Base-by-base conservation (phyloP, 192 early-diverging fungal genomes). In the Rhizophagus sp. region DNA sequence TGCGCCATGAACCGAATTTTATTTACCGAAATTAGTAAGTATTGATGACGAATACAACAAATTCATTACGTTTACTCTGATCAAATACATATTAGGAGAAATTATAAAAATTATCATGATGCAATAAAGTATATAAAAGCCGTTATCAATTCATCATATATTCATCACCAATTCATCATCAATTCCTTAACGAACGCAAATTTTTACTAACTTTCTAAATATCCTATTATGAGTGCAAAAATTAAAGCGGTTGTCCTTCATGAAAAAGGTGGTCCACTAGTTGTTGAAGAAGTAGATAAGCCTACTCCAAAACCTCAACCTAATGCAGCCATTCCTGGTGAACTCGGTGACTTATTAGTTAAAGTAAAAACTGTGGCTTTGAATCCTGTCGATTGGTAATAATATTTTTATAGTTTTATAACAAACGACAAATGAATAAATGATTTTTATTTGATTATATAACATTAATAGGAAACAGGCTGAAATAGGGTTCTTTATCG, bases 351-450 rank as follows among this genome's bases (percentile, higher is more conserved):
- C 3, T 74, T 74, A 57, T 33, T 74, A 9, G 50, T 74, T 25
- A 74, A 57, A n/a, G 27, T 49, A 13, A 74, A 74, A 74, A 39
- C 73, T 30, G 27, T 74, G 44, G 73, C 73, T 52, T 49, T 74
- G 25, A 74, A 74, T 74, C 73, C 73, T 24, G 30, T 57, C 34
- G 73, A 74, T 33, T 57, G 49, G 73, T 74, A 74, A 74, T 30
- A 25, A 3, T 27, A 27, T 52, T 12, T 13, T 17, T 66, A 13
- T 30, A 3, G 1, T 47, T 17, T 2, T n/a, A n/a, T 8, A 52
- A 25, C 2, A 27, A 9, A 57, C 1, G 27, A 24, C 49, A 49
- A 15, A 17, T 24, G 4, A 52, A 30, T 52, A 24, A 44, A 7
- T 39, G 49, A 57, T 33, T 39, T 27, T 57, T 17, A 52, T 73